Base-by-base conservation (phyloP, 2,329 filamentous ascomycete genomes). In the Phaeosphaeriaceae sp. region DNA sequence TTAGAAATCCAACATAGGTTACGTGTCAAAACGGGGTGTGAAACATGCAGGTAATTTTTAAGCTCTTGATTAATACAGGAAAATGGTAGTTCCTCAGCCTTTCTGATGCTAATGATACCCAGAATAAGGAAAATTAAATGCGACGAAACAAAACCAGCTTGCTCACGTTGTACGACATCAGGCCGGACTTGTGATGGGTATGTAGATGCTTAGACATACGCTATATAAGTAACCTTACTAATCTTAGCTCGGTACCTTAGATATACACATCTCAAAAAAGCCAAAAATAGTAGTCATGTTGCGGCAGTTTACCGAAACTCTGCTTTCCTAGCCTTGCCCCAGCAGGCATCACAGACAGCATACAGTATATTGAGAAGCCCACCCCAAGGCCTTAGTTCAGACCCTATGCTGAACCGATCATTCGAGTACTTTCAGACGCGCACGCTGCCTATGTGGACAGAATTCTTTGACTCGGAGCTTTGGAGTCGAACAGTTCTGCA, bases 111-210 rank as follows among this genome's bases (percentile, higher is more conserved):
- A 11, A 26, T 11, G 23, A 26, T 7, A 26, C 11, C 7, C 26
- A 63, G 62, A 45, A 57, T 69, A 43, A 72, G 71, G 23, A 65
- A 64, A 16, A 58, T 73, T 15, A 74, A 74, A 46, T 74, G 70
- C 46, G 71, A 74, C 44, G 71, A 74, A 49, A 52, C 42, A 4
- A 69, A 64, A 39, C 70, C 72, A 15, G 46, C 52, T 9, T 74
- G 72, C 42, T 46, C 53, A 9, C 66, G 65, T 33, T 76, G 72
- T 50, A 68, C 62, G 8, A 70, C 66, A 37, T 71, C 70, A 5
- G 72, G 72, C 17, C 66, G 72, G 26, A 72, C 61, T 41, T 74
- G 73, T 43, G 70, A 72, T 43, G 43, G 43, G 43, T 46, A 33
- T 11, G 23, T 46, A 72, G 69, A 20, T 74, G 74, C 53, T 63